Percentiles rank a stretch among this genome's conserved stretches.
These are phyloP conservation scores for Arthrobotrys pseudoclavata DNA, from an alignment of 2,329 filamentous ascomycete species.

Conservation along the genomic window DNA sequence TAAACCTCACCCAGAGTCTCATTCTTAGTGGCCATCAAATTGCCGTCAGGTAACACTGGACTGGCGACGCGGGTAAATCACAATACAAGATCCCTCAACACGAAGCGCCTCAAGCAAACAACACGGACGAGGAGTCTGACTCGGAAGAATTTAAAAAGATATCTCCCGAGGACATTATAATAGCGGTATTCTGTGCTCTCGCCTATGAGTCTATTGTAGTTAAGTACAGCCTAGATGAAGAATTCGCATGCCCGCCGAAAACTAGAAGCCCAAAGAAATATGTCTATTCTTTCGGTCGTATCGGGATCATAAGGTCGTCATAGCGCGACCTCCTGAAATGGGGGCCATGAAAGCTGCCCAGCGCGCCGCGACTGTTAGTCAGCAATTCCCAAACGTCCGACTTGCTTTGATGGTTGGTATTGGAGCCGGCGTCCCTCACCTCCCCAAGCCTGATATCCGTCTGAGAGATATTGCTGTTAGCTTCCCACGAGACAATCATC, in stretches of 20 bases:
- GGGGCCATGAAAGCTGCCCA: constrained; percentile 43
- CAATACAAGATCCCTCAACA: no score
- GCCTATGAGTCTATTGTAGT: constrained; percentile 46
- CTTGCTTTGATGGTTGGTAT: constrained; percentile 27
- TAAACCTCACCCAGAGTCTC: no score
- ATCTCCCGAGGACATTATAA: constrained; percentile 32
- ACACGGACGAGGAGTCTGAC: constrained; percentile 30
- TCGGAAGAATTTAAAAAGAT: constrained; percentile 26
- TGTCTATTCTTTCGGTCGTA: constrained; percentile 41
- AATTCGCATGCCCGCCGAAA: constrained; percentile 35
- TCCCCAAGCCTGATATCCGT: constrained; percentile 1
- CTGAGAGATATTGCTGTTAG: constrained; percentile 20
- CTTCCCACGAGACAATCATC: constrained; percentile 12
- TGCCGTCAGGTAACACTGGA: no score
- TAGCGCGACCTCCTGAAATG: constrained; percentile 39
- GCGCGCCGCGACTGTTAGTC: constrained; percentile 3
- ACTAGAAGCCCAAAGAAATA: constrained; percentile 21
- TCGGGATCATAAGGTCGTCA: constrained; percentile 53
- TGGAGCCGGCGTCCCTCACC: constrained; percentile 10
- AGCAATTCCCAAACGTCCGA: constrained; percentile 18
- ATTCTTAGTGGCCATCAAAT: no score
- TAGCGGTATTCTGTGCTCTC: constrained; percentile 58
- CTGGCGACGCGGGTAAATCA: no score
- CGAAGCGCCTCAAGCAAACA: no score
- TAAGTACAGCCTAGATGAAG: constrained; percentile 40